Evolutionary conservation across 2,329 filamentous ascomycete species (phyloP).

Genomic region (Beauveria varroae): DNA sequence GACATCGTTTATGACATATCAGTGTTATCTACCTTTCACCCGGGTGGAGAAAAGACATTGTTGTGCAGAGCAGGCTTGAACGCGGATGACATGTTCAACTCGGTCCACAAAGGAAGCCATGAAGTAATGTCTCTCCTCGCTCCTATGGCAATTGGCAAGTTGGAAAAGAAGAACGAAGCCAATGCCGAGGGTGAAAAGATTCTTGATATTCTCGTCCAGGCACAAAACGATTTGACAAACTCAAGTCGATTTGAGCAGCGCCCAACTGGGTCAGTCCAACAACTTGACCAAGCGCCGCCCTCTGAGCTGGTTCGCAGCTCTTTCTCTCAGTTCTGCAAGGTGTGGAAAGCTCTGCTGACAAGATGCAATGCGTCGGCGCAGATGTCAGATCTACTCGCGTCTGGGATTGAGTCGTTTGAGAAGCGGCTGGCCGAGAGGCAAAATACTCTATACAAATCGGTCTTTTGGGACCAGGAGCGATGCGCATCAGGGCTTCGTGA

Average conservation of each 20-base stretch:
- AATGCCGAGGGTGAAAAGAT: neutral
- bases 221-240: slow-evolving; percentile 2
- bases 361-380: neutral
- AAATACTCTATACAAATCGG: neutral
- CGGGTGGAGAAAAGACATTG: neutral
- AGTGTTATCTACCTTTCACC: neutral
- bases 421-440: neutral
- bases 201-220: neutral
- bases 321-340: slow-evolving; percentile 1
- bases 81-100: slow-evolving; percentile 1
- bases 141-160: neutral
- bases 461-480: neutral
- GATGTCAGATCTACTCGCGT: neutral
- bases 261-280: neutral
- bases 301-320: neutral
- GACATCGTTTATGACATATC: neutral
- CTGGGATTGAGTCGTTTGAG: neutral
- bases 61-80: neutral
- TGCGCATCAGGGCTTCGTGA: neutral
- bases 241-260: neutral
- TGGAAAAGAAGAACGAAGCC: neutral
- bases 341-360: neutral
- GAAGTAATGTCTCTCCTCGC: neutral
- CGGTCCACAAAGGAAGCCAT: neutral
- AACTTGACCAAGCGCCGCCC: neutral